Evolutionary conservation across 2,329 filamentous ascomycete genomes (phyloP).

Genomic region (Monosporascus sp.): DNA sequence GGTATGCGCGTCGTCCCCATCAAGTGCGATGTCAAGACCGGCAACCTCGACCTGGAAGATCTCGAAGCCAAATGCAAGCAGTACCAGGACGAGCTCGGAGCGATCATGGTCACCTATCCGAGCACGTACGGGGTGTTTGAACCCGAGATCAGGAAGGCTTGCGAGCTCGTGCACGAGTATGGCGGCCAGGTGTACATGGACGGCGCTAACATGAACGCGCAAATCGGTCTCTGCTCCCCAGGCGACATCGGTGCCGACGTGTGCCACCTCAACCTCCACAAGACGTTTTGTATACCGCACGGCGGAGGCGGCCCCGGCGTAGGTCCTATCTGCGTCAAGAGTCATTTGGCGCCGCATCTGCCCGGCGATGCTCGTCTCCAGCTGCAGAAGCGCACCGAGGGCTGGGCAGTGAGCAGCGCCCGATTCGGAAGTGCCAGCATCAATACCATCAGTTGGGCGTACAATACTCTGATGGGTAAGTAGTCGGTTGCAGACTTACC

Average conservation of each 20-base stretch:
- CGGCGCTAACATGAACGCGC: slow-evolving; percentile 96
- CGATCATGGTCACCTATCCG: slow-evolving; percentile 96
- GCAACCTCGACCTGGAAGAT: slow-evolving; percentile 84
- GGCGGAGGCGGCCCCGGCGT: slow-evolving; percentile 92
- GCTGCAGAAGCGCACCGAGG: slow-evolving; percentile 20
- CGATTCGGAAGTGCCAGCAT: slow-evolving; percentile 87
- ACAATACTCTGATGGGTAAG: slow-evolving; percentile 88
- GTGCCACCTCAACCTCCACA: slow-evolving; percentile 95
- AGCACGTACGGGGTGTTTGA: slow-evolving; percentile 95
- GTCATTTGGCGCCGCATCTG: slow-evolving; percentile 71
- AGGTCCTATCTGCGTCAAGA: slow-evolving; percentile 87
- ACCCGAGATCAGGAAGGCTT: slow-evolving; percentile 79
- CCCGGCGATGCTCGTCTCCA: slow-evolving; percentile 47
- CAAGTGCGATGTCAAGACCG: slow-evolving; percentile 83
- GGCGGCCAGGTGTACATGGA: slow-evolving; percentile 98
- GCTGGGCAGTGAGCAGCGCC: slow-evolving; percentile 69
- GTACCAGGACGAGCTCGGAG: slow-evolving; percentile 77
- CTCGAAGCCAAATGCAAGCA: slow-evolving; percentile 85
- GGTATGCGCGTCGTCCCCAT: slow-evolving; percentile 91
- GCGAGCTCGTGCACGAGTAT: slow-evolving; percentile 77
- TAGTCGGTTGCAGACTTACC: not conserved
- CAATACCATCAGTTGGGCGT: slow-evolving; percentile 89
- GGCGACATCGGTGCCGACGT: slow-evolving; percentile 95
- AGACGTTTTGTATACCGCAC: slow-evolving; percentile 98
- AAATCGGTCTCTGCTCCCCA: slow-evolving; percentile 91